Evolutionary conservation across 805 yeast genomes (phyloP).

Genomic region (Groenewaldozyma salmanticensis): DNA sequence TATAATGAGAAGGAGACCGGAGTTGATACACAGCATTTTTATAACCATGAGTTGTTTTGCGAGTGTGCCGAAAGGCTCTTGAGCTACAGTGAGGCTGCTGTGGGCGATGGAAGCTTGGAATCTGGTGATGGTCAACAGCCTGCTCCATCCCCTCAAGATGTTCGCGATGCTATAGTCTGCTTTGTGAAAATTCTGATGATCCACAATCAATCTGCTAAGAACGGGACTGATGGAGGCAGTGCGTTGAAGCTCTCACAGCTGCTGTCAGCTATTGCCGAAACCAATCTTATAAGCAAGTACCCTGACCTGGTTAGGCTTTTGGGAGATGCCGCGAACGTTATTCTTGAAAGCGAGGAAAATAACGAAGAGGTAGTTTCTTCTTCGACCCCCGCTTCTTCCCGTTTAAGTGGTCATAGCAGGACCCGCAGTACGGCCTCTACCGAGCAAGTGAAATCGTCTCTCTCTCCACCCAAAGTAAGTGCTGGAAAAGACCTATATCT

Average conservation of each 20-base stretch:
- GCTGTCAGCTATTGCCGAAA: not conserved
- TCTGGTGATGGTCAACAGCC: too few species aligned
- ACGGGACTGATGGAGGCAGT: not conserved
- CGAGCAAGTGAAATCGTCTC: too few species aligned
- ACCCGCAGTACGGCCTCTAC: not conserved
- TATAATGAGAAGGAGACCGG: not conserved
- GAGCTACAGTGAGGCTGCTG: not conserved
- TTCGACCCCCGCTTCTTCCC: too few species aligned
- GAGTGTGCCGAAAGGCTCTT: not conserved
- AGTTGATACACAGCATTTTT: not conserved
- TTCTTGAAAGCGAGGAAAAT: constrained; percentile 7
- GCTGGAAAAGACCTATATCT: constrained; percentile 7
- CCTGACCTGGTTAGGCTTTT: constrained; percentile 13
- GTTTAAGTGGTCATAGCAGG: too few species aligned
- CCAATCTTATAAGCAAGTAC: constrained; percentile 3
- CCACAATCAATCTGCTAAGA: constrained; percentile 10
- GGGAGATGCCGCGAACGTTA: constrained; percentile 12
- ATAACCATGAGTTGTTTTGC: constrained; percentile 1
- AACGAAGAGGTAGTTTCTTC: not conserved
- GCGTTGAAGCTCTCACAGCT: not conserved
- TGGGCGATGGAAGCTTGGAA: not conserved
- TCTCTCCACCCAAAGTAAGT: too few species aligned
- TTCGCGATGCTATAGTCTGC: constrained; percentile 15
- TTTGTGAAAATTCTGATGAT: constrained; percentile 21
- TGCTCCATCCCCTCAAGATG: constrained; percentile 7